Base-by-base conservation (phyloP, 352 stramenopile species). In the Pythium grandisporangium region DNA sequence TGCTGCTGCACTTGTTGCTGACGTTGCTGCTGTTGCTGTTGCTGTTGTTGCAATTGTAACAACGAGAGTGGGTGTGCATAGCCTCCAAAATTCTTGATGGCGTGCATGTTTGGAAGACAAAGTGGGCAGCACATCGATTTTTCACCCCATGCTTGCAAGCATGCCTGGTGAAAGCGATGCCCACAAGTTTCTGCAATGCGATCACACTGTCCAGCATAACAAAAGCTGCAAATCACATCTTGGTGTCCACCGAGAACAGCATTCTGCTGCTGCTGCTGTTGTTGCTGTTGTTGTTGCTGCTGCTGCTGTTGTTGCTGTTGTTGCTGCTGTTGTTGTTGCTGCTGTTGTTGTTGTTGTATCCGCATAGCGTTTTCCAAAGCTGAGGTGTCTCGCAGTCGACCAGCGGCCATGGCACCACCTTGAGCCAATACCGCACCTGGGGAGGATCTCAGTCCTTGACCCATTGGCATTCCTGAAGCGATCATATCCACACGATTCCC, bases 151-250 rank as follows among this genome's bases (percentile, higher is more conserved):
- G 74, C 62, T 19, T 84, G 69, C 33, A 88, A 47, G 47, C 71
- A 85, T 19, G 59, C 49, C 29, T 53, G 56, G 41, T 88, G 74
- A 48, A 88, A 88, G 21, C 63, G 66, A 50, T 88, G 74, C n/a
- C 74, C 74, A 30, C 74, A 88, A 43, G 61, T 45, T 17, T 53
- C 61, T 4, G 67, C 70, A 36, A 80, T 61, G 20, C 65, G 63
- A 45, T 85, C 74, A 8, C 43, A 53, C 17, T 53, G 45, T 5
- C 43, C 43, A 24, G 24, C 40, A 20, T 59, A 59, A 25, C 51
- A 59, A 19, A 59, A 50, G 39, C 42, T 59, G 21, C 51, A 59
- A 2, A 44, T 22, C 33, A 53, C 39, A 8, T 59, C 42, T 17
- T 66, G 57, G 37, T 35, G 27, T 16, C 44, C 27, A 14, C 43